These are phyloP conservation scores for Tagetes patula DNA, from an alignment of 129 eudicot species.

Conservation along the genomic window DNA sequence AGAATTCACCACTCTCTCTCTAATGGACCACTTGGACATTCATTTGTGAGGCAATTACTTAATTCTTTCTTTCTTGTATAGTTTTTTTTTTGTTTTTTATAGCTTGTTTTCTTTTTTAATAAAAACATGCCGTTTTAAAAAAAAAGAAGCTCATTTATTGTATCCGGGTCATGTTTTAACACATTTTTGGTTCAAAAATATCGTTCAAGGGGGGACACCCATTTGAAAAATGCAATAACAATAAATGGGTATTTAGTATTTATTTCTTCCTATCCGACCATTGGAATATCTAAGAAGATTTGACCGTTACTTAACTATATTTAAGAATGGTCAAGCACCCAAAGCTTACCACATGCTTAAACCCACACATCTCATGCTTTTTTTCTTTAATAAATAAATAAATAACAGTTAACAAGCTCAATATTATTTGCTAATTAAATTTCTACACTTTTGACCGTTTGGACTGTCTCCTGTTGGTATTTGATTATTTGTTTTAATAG, in stretches of 20 bases:
- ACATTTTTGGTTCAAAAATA: background rate
- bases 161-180: background rate
- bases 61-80: too few species aligned
- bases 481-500: background rate
- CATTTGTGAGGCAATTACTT: too few species aligned
- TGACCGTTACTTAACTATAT: background rate
- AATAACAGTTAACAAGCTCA: background rate
- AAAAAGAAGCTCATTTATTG: background rate
- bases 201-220: background rate
- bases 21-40: too few species aligned
- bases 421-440: background rate
- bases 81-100: too few species aligned
- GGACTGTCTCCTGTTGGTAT: background rate
- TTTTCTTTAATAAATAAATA: background rate
- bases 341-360: slow-evolving; percentile 6
- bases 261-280: background rate
- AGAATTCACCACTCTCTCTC: too few species aligned
- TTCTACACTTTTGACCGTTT: background rate
- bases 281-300: background rate
- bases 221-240: background rate
- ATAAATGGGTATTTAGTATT: background rate
- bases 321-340: slow-evolving; percentile 18
- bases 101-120: too few species aligned
- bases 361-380: background rate
- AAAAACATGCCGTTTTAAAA: background rate